phyloP scores from a whole-genome alignment of 495 filamentous ascomycete genomes.

The Penicillium bialowiezense region DNA sequence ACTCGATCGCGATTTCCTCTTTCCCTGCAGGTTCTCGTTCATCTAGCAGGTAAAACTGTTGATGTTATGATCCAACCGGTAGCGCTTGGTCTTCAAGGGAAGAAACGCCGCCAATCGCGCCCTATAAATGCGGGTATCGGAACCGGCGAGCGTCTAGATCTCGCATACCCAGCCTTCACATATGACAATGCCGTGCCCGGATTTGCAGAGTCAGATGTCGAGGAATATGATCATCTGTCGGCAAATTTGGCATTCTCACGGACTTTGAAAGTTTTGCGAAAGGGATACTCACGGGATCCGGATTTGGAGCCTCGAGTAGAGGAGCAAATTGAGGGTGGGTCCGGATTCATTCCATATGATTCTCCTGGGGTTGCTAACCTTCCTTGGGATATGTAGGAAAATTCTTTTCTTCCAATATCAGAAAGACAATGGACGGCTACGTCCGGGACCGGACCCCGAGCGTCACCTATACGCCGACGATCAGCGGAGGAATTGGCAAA shows the following conservation, averaged over 20 bases:
- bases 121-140: slow-evolving; percentile 53
- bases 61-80: slow-evolving; percentile 45
- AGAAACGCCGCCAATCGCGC: slow-evolving; percentile 46
- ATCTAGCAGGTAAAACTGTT: slow-evolving; percentile 51
- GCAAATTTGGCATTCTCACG: slow-evolving; percentile 56
- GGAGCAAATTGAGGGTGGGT: slow-evolving; percentile 53
- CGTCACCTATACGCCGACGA: slow-evolving; percentile 54
- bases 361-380: background rate
- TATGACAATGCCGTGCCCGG: slow-evolving; percentile 50
- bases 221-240: slow-evolving; percentile 51
- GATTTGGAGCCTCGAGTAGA: slow-evolving; percentile 61
- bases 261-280: slow-evolving; percentile 46
- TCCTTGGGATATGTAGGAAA: slow-evolving; percentile 32
- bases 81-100: slow-evolving; percentile 64
- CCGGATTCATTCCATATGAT: background rate
- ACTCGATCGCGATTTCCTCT: slow-evolving; percentile 47
- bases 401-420: slow-evolving; percentile 44
- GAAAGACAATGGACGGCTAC: slow-evolving; percentile 53
- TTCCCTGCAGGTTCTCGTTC: slow-evolving; percentile 47
- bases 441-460: slow-evolving; percentile 46
- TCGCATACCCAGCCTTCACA: slow-evolving; percentile 42
- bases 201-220: slow-evolving; percentile 56
- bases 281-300: slow-evolving; percentile 56
- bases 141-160: slow-evolving; percentile 44
- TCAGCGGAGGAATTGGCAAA: slow-evolving; percentile 73